Percentiles rank a stretch among this genome's conserved stretches.
These are phyloP conservation scores for Flaveria bidentis DNA, from an alignment of 129 eudicot species.

Conservation along the genomic window DNA sequence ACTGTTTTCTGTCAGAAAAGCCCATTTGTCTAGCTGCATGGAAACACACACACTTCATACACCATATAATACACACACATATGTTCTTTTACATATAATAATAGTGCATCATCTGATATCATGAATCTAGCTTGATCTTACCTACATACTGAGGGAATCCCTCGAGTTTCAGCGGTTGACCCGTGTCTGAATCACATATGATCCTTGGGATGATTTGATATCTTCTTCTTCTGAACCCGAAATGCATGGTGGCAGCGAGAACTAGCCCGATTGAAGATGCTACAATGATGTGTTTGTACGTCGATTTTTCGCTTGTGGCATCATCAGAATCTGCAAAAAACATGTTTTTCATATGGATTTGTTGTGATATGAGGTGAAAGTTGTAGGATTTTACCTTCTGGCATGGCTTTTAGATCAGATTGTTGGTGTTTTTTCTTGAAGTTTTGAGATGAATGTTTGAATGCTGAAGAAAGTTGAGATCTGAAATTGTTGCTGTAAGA, in stretches of 20 bases:
- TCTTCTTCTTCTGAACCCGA: slow-evolving; percentile 48
- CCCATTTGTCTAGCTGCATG: slow-evolving; percentile 94
- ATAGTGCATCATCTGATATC: neutral
- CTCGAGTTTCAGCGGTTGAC: slow-evolving; percentile 68
- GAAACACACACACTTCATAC: slow-evolving; percentile 3
- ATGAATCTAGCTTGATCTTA: slow-evolving; percentile 32
- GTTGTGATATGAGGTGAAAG: neutral
- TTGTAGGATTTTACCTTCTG: slow-evolving; percentile 11
- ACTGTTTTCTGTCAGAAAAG: slow-evolving; percentile 53
- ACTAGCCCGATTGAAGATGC: slow-evolving; percentile 83
- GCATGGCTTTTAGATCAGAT: slow-evolving; percentile 17
- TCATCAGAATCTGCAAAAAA: slow-evolving; percentile 31
- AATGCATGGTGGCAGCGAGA: slow-evolving; percentile 67
- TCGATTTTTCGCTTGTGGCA: slow-evolving; percentile 35
- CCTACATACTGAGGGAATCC: slow-evolving; percentile 92
- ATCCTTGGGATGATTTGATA: slow-evolving; percentile 55
- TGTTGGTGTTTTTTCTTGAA: neutral
- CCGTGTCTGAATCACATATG: slow-evolving; percentile 49
- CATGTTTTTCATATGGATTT: neutral
- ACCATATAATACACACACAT: slow-evolving; percentile 5
- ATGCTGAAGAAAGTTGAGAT: slow-evolving; percentile 29
- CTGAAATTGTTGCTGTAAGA: slow-evolving; percentile 27
- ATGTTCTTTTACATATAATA: neutral
- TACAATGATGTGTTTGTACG: slow-evolving; percentile 54
- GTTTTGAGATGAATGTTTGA: slow-evolving; percentile 28